Evolutionary conservation across 306 rosid species (phyloP).

Genomic region (Hippophae tibetana): DNA sequence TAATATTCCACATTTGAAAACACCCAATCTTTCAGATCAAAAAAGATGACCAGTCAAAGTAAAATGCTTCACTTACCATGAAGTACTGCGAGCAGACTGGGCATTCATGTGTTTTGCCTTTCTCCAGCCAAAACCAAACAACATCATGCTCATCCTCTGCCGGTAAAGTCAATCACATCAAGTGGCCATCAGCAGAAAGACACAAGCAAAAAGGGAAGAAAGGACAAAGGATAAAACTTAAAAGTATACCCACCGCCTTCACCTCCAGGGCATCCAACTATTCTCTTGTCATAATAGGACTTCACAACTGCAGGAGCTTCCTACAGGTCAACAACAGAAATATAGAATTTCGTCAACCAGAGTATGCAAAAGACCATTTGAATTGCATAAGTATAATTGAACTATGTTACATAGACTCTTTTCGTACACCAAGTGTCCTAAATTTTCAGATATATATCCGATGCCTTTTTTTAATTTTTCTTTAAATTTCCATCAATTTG

Average conservation of each 20-base stretch:
- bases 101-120: conserved; percentile 38
- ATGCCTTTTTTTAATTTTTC: too few species aligned
- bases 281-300: conserved; percentile 35
- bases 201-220: background rate
- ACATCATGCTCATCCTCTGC: conserved; percentile 50
- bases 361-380: too few species aligned
- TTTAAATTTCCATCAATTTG: too few species aligned
- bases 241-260: conserved; percentile 24
- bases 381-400: too few species aligned
- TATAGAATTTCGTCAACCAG: background rate
- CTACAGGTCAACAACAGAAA: conserved; percentile 16
- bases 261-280: conserved; percentile 49
- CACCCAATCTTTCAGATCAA: background rate
- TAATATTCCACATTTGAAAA: background rate
- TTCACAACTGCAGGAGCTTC: conserved; percentile 35
- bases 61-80: conserved; percentile 18
- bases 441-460: too few species aligned
- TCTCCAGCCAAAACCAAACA: conserved; percentile 53
- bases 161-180: background rate
- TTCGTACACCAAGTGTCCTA: too few species aligned
- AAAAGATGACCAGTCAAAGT: background rate
- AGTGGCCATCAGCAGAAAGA: background rate
- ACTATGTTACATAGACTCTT: too few species aligned
- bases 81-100: conserved; percentile 38
- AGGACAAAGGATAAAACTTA: background rate